phyloP scores from a whole-genome alignment of 2,329 filamentous ascomycete species.

The Blastomyces silverae region DNA sequence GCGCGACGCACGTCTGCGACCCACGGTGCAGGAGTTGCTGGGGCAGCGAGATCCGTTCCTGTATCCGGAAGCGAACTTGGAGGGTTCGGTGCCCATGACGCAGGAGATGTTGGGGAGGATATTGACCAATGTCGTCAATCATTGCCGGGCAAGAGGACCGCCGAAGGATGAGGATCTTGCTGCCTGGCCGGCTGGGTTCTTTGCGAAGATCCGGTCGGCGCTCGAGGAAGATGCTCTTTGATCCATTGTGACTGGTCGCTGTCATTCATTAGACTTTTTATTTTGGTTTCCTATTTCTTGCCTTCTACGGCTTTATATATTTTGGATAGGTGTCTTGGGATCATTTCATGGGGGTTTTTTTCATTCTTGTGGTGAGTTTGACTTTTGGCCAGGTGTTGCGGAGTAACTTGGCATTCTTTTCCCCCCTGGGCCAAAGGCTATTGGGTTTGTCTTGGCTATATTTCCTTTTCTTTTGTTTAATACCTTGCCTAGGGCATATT shows the following conservation, averaged over 20 bases:
- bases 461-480: background rate
- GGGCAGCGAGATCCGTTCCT: conserved; percentile 51
- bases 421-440: background rate
- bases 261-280: background rate
- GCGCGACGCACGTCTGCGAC: conserved; percentile 51
- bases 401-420: background rate
- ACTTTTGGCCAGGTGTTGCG: background rate
- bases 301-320: background rate
- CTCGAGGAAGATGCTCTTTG: conserved; percentile 39
- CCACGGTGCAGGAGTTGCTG: conserved; percentile 53
- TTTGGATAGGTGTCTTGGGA: background rate
- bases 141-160: conserved; percentile 51
- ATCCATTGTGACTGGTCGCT: conserved; percentile 16
- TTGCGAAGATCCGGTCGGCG: conserved; percentile 43
- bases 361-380: background rate
- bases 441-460: conserved; percentile 4
- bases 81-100: conserved; percentile 45
- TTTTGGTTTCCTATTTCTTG: background rate
- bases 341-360: background rate
- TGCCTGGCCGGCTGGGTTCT: conserved; percentile 44
- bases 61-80: conserved; percentile 48
- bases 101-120: conserved; percentile 56
- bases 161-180: conserved; percentile 52
- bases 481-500: background rate
- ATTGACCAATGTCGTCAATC: conserved; percentile 53